Percentiles rank a stretch among this genome's conserved stretches.
phyloP scores from a whole-genome alignment of 2,329 filamentous ascomycete species.

The Microdochium nivale region DNA sequence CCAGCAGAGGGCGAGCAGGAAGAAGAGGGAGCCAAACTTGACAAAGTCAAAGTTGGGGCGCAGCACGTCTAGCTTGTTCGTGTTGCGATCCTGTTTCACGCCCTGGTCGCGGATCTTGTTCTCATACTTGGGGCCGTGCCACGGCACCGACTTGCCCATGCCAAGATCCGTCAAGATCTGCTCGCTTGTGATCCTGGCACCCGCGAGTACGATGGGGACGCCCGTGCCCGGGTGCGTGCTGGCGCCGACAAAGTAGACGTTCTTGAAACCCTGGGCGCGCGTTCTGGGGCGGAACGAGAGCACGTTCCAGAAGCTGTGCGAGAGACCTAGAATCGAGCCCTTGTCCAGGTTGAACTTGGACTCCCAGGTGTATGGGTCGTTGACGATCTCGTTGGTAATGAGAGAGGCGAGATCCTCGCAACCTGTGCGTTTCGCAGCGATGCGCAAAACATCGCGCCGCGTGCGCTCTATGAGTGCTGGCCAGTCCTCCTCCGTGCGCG shows the following conservation, averaged over 20 bases:
- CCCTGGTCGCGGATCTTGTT: conserved; percentile 9
- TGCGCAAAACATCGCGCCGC: conserved; percentile 50
- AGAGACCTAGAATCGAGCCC: conserved; percentile 64
- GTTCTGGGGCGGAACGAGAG: conserved; percentile 57
- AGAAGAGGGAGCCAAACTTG: background rate
- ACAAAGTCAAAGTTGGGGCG: background rate
- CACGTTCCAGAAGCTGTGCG: conserved; percentile 67
- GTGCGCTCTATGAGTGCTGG: conserved; percentile 48
- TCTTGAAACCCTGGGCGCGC: conserved; percentile 35
- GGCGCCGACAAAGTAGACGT: conserved; percentile 64
- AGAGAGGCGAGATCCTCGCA: conserved; percentile 34
- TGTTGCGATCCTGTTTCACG: conserved; percentile 9
- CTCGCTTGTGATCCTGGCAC: conserved; percentile 49
- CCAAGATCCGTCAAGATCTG: conserved; percentile 28
- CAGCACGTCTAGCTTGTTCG: conserved; percentile 4
- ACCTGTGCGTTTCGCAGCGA: conserved; percentile 51
- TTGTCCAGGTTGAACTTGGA: conserved; percentile 64
- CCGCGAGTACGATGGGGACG: conserved; percentile 64
- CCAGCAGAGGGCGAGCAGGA: background rate
- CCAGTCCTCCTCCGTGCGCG: conserved; percentile 46
- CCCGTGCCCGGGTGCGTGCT: conserved; percentile 70
- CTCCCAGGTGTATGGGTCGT: conserved; percentile 59
- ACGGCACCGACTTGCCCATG: conserved; percentile 17
- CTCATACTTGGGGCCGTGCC: conserved; percentile 12
- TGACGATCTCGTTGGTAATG: conserved; percentile 54